Evolutionary conservation across 768 basidiomycete species (phyloP).

Genomic region (Leucosporidium creatinivorum): DNA sequence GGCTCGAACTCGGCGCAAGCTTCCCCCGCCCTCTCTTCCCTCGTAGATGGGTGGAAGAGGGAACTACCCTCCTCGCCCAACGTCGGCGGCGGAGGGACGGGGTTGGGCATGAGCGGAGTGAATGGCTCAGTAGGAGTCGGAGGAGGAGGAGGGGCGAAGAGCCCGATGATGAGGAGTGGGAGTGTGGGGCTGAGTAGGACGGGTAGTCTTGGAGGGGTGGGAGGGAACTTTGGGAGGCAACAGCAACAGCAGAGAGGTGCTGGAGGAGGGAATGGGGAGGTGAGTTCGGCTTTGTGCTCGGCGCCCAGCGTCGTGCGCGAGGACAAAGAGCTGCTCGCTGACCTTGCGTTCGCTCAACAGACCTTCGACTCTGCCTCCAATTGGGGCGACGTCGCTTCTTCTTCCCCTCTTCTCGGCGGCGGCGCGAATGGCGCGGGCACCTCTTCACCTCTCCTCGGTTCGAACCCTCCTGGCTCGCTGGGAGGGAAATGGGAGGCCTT

Average conservation of each 20-base stretch:
- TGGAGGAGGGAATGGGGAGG: neutral
- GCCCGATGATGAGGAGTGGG: neutral
- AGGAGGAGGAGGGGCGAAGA: no score
- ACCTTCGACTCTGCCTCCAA: neutral
- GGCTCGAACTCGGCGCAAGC: no score
- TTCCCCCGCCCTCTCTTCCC: neutral
- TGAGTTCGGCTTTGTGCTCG: neutral
- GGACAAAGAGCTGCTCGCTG: no score
- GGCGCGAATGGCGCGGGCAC: constrained; percentile 14
- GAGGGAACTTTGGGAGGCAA: no score
- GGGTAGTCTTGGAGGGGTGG: neutral
- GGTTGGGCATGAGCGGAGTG: neutral
- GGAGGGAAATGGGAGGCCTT: constrained; percentile 96
- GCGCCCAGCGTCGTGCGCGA: no score
- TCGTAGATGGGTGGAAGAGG: neutral
- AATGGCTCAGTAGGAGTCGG: no score
- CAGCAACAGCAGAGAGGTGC: neutral
- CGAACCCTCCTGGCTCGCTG: constrained; percentile 53
- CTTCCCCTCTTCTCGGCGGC: constrained; percentile 4
- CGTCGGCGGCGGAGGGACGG: neutral
- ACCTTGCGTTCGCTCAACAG: no score
- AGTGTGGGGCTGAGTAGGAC: neutral
- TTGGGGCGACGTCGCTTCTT: neutral
- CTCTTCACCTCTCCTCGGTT: constrained; percentile 46
- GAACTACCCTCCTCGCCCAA: no score